Evolutionary conservation across 495 filamentous ascomycete genomes (phyloP), one percentile per base, ranked within the genome.

Genomic region (Viridothelium virens): DNA sequence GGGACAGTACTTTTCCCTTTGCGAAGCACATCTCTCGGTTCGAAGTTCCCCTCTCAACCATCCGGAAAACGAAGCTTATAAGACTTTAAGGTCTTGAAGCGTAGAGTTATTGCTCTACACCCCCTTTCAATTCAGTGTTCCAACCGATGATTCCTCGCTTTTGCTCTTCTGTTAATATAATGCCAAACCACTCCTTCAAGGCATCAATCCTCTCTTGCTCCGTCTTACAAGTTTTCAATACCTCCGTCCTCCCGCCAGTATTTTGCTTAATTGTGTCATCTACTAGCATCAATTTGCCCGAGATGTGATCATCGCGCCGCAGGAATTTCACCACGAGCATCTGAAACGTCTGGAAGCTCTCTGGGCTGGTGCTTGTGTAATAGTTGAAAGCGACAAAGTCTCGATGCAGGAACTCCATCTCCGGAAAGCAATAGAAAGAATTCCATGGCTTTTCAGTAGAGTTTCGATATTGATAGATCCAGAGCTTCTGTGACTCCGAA

Each of bases 331-430:
- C 79, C 38, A 80, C 79, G 47, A 88, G 70, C 11, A 87, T 72
- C 53, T 73, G 79, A 18, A 72, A 67, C 33, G 79, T 81, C 70
- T 86, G 81, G 16, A 82, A 79, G 9, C 75, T 80, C 59, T 76
- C 73, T 65, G 72, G 74, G 38, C 70, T 74, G 56, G 78, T 76
- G 73, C 79, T 83, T 3, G 80, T 82, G 68, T 69, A 81, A 64
- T 81, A 81, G 74, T 86, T 91, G 75, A 91, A 87, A 14, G 87
- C 77, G 46, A 83, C 82, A 71, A 84, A 90, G 67, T 90, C 89
- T 46, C 76, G 72, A 62, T 81, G 83, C 36, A 84, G 75, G 62
- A 86, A 89, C 75, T 89, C 89, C 25, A 82, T 68, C 48, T 68
- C 80, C 2, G 78, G 75, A 72, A 90, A 90, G 63, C 77, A 79